Percentiles rank a stretch among this genome's conserved stretches.
Evolutionary conservation across 805 yeast species (phyloP).

Genomic region (Metschnikowia picachoensis): DNA sequence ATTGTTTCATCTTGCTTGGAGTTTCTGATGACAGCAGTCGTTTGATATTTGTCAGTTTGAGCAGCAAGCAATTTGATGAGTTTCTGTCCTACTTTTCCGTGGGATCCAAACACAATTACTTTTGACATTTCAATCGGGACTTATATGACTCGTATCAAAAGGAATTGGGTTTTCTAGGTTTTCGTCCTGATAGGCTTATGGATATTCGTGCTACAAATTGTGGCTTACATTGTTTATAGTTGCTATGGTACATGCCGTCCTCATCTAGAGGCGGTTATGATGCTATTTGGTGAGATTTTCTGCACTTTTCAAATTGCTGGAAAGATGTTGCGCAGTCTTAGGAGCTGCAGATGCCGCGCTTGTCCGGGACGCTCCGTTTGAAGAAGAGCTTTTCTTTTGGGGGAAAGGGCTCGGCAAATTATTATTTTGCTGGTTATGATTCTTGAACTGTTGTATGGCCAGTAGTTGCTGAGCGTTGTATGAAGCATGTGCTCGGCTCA

Average conservation of each 20-base stretch:
- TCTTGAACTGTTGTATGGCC: constrained; percentile 12
- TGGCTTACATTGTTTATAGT: constrained; percentile 9
- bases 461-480: constrained; percentile 10
- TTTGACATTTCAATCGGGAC: constrained; percentile 1
- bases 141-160: background rate
- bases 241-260: constrained; percentile 16
- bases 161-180: background rate
- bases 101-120: constrained; percentile 49
- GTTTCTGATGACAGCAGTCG: constrained; percentile 44
- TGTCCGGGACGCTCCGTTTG: background rate
- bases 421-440: constrained; percentile 5
- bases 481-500: constrained; percentile 1
- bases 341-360: background rate
- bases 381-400: constrained; percentile 3
- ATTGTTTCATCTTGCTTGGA: constrained; percentile 43
- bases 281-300: constrained; percentile 2
- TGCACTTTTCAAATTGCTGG: constrained; percentile 5
- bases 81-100: constrained; percentile 55
- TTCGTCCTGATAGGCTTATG: background rate
- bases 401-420: background rate
- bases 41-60: constrained; percentile 16
- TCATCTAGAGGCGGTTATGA: constrained; percentile 16
- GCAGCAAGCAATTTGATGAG: constrained; percentile 35
- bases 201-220: constrained; percentile 4
- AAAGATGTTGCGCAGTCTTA: constrained; percentile 5